Base-by-base conservation (phyloP, 1,284 basidiomycete genomes). In the Puccinia triticina region DNA sequence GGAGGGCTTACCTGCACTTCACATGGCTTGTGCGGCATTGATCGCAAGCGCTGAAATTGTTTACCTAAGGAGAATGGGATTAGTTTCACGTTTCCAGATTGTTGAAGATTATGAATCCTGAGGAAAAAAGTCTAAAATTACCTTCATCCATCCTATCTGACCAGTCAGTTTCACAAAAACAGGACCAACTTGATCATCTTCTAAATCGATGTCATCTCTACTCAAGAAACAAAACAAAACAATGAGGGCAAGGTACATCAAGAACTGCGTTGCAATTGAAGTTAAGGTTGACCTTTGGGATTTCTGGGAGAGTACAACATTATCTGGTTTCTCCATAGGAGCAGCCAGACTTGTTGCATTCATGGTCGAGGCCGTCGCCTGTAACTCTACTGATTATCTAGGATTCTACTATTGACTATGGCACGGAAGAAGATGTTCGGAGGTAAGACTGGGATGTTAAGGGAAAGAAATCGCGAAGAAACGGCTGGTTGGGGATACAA, bases 1-100 rank as follows among this genome's bases (percentile, higher is more conserved):
- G 29, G 5, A 23, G 5, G 32, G 32, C 32, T 75, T 18, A 75
- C 73, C 73, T 75, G 73, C 73, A 75, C 57, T 75, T 75, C 7
- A 75, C 57, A 75, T 75, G 73, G 26, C 73, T 75, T 23, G 73
- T 61, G 16, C 73, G 50, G 43, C 73, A 75, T 57, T 75, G 73
- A n/a, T 75, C 73, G 37, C 73, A 75, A 40, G 73, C 73, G 55
- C 73, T 75, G 23, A 75, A 75, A 29, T 75, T 75, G 21, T 75
- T 75, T 16, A 75, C 73, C 73, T 75, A 50, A 57, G 29, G 12
- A 21, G 26, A 59, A 59, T 37, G 53, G 1, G 48, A 57, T 73
- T 16, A 73, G 43, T 18, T 2, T 7, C 46, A 29, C 71, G 29
- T 2, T 12, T 48, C 71, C n/a, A 26, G 26, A 73, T 53, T 73